Evolutionary conservation across 2,329 filamentous ascomycete genomes (phyloP), one percentile per base, ranked within the genome.

Genomic region (Trichophyton benhamiae): DNA sequence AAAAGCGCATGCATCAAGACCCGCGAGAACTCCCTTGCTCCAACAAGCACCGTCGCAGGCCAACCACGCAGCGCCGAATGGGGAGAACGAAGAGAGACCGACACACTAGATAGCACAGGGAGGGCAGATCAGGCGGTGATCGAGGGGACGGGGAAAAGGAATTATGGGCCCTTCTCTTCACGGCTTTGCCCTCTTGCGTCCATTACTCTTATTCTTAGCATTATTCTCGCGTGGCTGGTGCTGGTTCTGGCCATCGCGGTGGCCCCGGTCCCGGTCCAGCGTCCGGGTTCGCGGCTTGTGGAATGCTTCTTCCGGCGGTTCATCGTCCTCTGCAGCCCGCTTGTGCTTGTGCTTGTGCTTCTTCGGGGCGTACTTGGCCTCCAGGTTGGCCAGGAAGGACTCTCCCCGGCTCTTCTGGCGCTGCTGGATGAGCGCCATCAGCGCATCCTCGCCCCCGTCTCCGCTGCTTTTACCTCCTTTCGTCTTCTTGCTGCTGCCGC

Each of bases 371-470:
- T 95, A 95, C 75, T 92, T 95, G 57, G 85, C 87, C 62, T 89
- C 89, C 58, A 96, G 74, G 58, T 82, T 78, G 64, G 88, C 87
- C 25, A 95, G 76, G 71, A 95, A 90, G 42, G 77, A 78, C 30
- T 76, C 75, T 9, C 75, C 79, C 38, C 87, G 79, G 48, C 81
- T 80, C 66, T 86, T 79, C 71, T 94, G 87, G 55, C 87, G 83
- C 68, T 82, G 80, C 70, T 83, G 82, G 64, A 95, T 95, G 68
- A 95, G 72, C 1, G 87, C 88, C n/a, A 85, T 84, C 44, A 95
- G 77, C 64, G 76, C 77, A n/a, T 67, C 68, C 30, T 69, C 27
- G 27, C 27, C 27, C 27, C 27, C 27, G 27, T 30, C 68, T 72
- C 74, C 60, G 41, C 75, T 78, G 67, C 75, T 78, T 67, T 82